Evolutionary conservation across 805 yeast species (phyloP).

Genomic region (Saccharomycodes ludwigii): DNA sequence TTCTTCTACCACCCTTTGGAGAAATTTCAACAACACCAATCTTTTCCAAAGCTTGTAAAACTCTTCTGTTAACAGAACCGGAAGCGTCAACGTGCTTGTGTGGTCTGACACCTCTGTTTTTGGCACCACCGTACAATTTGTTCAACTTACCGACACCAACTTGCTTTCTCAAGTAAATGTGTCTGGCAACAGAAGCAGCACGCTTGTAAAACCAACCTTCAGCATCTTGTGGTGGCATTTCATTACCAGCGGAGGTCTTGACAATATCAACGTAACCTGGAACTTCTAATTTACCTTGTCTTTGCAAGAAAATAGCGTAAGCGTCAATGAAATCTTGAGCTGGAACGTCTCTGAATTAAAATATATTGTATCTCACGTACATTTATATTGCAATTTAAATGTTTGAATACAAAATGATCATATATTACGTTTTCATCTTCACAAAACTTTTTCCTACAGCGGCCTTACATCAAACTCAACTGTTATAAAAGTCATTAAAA

Average conservation of each 20-base stretch:
- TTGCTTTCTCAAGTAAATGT: constrained; percentile 98
- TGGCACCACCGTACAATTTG: constrained; percentile 98
- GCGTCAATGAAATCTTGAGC: constrained; percentile 99
- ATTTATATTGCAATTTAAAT: neutral
- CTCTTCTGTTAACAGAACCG: constrained; percentile 98
- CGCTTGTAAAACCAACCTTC: constrained; percentile 99
- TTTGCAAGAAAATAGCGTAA: constrained; percentile 98
- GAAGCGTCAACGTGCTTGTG: constrained; percentile 98
- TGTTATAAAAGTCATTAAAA: constrained; percentile 3
- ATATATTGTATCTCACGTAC: constrained; percentile 11
- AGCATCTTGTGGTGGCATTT: constrained; percentile 98
- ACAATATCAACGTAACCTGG: constrained; percentile 99
- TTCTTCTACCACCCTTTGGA: constrained; percentile 98
- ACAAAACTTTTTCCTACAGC: neutral
- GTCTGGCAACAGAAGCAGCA: constrained; percentile 99
- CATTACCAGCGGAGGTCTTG: constrained; percentile 98
- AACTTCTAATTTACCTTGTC: constrained; percentile 99
- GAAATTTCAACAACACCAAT: constrained; percentile 93
- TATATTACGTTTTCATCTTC: neutral
- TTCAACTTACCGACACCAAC: constrained; percentile 99
- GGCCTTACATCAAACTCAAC: too few species aligned
- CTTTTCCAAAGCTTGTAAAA: constrained; percentile 95
- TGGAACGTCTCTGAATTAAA: constrained; percentile 88
- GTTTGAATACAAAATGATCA: neutral
- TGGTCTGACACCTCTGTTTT: constrained; percentile 98